Evolutionary conservation across 2,329 filamentous ascomycete genomes (phyloP).

Genomic region (Cyclaneusma minus): DNA sequence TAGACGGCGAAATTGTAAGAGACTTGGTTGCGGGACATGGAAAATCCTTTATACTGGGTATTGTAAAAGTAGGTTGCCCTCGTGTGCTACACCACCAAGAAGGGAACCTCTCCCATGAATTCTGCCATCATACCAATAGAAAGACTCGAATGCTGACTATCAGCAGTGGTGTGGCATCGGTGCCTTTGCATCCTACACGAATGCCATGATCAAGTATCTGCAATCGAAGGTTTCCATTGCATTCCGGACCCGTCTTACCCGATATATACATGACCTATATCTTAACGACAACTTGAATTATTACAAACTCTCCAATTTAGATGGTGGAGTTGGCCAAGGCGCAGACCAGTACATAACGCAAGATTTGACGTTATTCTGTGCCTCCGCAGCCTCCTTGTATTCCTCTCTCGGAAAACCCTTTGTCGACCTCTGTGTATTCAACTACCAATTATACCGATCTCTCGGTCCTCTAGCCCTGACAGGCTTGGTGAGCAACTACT

Average conservation of each 20-base stretch:
- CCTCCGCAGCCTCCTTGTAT: constrained; percentile 80
- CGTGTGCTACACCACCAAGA: too few relatives aligned
- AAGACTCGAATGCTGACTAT: constrained; percentile 6
- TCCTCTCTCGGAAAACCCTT: constrained; percentile 95
- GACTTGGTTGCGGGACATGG: constrained; percentile 94
- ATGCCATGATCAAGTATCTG: constrained; percentile 97
- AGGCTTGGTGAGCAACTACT: constrained; percentile 82
- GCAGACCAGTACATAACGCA: constrained; percentile 97
- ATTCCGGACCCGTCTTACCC: constrained; percentile 83
- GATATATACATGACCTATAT: constrained; percentile 96
- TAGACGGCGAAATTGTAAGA: constrained; percentile 91
- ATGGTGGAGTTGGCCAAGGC: constrained; percentile 81
- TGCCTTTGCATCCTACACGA: constrained; percentile 88
- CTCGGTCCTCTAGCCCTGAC: constrained; percentile 77
- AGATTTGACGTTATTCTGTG: constrained; percentile 89
- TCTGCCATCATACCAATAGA: constrained; percentile 5
- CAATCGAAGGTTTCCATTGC: constrained; percentile 97
- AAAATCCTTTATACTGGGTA: constrained; percentile 72
- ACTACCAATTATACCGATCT: constrained; percentile 88
- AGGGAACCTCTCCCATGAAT: constrained; percentile 2
- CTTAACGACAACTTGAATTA: constrained; percentile 91
- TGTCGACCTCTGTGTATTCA: constrained; percentile 95
- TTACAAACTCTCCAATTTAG: constrained; percentile 85
- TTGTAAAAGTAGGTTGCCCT: constrained; percentile 52
- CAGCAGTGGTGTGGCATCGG: constrained; percentile 77